These are phyloP conservation scores for Passalora sequoiae DNA, from an alignment of 2,329 filamentous ascomycete genomes.

Conservation along the genomic window DNA sequence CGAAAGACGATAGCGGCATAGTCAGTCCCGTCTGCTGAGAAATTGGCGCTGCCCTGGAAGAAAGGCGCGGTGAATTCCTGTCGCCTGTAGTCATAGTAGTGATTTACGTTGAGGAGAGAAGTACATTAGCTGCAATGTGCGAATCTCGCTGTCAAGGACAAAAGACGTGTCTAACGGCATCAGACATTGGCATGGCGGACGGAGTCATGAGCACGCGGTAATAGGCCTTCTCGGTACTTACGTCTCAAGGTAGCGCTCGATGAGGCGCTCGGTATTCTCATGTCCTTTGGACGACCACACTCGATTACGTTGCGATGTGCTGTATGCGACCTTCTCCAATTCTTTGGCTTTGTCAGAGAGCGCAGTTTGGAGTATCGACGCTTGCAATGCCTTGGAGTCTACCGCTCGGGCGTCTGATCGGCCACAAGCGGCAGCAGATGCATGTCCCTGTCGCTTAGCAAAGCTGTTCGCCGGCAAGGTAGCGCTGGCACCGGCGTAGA, in stretches of 20 bases:
- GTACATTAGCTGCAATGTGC: too few relatives aligned
- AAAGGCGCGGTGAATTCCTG: conserved; percentile 36
- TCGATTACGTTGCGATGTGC: conserved; percentile 34
- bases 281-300: conserved; percentile 37
- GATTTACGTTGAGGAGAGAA: too few relatives aligned
- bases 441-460: not conserved
- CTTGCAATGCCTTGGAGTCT: conserved; percentile 17
- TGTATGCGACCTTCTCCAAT: conserved; percentile 38
- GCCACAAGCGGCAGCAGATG: not conserved
- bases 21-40: conserved; percentile 54
- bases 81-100: conserved; percentile 46
- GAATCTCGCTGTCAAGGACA: too few relatives aligned
- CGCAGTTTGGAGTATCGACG: conserved; percentile 16
- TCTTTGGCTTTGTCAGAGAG: conserved; percentile 25
- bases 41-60: conserved; percentile 27
- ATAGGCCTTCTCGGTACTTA: conserved; percentile 54
- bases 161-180: too few relatives aligned
- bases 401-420: not conserved
- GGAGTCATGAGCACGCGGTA: too few relatives aligned
- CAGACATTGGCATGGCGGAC: too few relatives aligned
- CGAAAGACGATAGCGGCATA: conserved; percentile 57
- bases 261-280: conserved; percentile 38
- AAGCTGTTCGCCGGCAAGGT: not conserved
- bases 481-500: not conserved
- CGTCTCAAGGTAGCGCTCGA: conserved; percentile 35